Percentiles rank a stretch among this genome's conserved stretches.
These are phyloP conservation scores for Tuber borchii DNA, from an alignment of 495 filamentous ascomycete genomes.

Conservation along the genomic window DNA sequence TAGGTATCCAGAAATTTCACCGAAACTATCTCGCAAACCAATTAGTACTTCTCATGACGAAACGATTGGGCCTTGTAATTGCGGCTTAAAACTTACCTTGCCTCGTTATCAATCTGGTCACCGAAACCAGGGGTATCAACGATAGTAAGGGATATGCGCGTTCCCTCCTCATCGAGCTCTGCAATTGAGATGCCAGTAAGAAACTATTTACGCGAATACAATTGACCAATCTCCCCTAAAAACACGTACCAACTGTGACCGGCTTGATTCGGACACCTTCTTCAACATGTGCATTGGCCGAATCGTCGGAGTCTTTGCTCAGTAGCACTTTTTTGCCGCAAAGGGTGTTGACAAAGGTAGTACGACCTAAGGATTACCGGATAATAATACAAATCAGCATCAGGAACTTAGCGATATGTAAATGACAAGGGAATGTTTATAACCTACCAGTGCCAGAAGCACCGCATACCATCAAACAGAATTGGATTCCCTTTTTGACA, in stretches of 20 bases:
- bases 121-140: constrained; percentile 98
- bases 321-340: constrained; percentile 87
- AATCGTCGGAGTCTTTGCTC: constrained; percentile 85
- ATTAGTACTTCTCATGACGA: constrained; percentile 37
- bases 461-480: constrained; percentile 99
- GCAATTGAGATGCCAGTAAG: constrained; percentile 24
- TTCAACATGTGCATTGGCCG: constrained; percentile 79
- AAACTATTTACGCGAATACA: constrained; percentile 1
- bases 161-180: constrained; percentile 98
- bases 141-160: constrained; percentile 93
- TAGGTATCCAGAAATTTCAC: constrained; percentile 93
- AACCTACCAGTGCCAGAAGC: constrained; percentile 90
- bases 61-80: constrained; percentile 84
- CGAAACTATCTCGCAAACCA: constrained; percentile 58
- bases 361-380: constrained; percentile 60
- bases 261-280: constrained; percentile 98
- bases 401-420: constrained; percentile 12
- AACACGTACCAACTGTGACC: constrained; percentile 80
- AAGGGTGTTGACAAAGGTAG: constrained; percentile 98
- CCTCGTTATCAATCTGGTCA: constrained; percentile 98
- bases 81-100: constrained; percentile 57
- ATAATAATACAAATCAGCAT: constrained; percentile 11
- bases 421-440: constrained; percentile 15
- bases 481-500: constrained; percentile 99
- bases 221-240: constrained; percentile 12